Evolutionary conservation across 176 grass and related monocot genomes (phyloP).

Genomic region (Raddia distichophylla): DNA sequence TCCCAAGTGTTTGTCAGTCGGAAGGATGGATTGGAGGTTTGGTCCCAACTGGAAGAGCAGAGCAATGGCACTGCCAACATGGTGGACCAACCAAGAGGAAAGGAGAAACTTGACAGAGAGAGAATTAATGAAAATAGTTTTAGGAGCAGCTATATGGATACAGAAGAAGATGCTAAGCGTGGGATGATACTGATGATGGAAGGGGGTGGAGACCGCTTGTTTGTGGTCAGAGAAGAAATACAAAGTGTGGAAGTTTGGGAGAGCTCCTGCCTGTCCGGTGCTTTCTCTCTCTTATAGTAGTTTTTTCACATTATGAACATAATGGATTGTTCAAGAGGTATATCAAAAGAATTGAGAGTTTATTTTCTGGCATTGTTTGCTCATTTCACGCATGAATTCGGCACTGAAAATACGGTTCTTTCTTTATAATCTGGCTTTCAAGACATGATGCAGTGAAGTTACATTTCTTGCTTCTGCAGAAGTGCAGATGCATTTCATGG

Average conservation of each 20-base stretch:
- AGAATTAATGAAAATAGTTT: slow-evolving; percentile 37
- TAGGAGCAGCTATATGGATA: slow-evolving; percentile 68
- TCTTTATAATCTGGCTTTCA: not conserved
- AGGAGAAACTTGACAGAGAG: slow-evolving; percentile 23
- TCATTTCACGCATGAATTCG: slow-evolving; percentile 19
- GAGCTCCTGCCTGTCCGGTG: slow-evolving; percentile 54
- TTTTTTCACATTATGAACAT: not conserved
- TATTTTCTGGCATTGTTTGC: slow-evolving; percentile 7
- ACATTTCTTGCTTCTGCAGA: slow-evolving; percentile 31
- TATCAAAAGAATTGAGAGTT: slow-evolving; percentile 4
- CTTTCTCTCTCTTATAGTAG: slow-evolving; percentile 52
- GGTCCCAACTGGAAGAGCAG: slow-evolving; percentile 65
- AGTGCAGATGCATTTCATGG: slow-evolving; percentile 35
- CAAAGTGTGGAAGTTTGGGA: slow-evolving; percentile 82
- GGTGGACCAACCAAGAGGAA: slow-evolving; percentile 19
- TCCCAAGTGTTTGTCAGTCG: slow-evolving; percentile 81
- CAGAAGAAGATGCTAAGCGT: slow-evolving; percentile 58
- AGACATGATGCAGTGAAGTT: slow-evolving; percentile 30
- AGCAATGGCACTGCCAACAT: not conserved
- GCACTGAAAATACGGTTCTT: slow-evolving; percentile 17
- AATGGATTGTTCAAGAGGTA: not conserved
- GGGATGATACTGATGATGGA: slow-evolving; percentile 71
- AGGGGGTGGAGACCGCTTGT: slow-evolving; percentile 83
- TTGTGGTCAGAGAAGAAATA: slow-evolving; percentile 62
- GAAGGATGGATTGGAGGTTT: slow-evolving; percentile 78